Evolutionary conservation across 306 rosid genomes (phyloP).

Genomic region (Glycine tomentella): DNA sequence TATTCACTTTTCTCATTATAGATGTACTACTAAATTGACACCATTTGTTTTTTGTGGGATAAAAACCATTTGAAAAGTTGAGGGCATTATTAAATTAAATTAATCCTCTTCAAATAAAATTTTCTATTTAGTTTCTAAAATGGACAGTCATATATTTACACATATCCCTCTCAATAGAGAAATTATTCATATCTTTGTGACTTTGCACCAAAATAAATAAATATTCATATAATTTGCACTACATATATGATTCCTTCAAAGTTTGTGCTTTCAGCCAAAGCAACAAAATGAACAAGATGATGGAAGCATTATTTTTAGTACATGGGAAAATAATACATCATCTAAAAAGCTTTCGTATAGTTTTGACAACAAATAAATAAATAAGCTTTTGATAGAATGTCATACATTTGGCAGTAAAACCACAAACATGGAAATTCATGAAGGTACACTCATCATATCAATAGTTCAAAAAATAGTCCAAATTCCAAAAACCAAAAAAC

Average conservation of each 20-base stretch:
- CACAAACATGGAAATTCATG: not conserved
- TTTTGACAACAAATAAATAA: not conserved
- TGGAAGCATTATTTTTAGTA: slow-evolving; percentile 27
- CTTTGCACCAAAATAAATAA: too few species aligned
- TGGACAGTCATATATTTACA: too few species aligned
- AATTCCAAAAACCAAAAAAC: not conserved
- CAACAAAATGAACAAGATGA: slow-evolving; percentile 20
- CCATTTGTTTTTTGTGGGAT: not conserved
- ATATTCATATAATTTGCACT: too few species aligned
- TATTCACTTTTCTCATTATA: not conserved
- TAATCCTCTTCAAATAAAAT: not conserved
- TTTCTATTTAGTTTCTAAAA: too few species aligned
- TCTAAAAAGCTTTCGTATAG: not conserved
- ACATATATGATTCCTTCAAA: too few species aligned
- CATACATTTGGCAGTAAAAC: slow-evolving; percentile 21
- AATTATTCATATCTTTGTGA: too few species aligned
- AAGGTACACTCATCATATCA: slow-evolving; percentile 5
- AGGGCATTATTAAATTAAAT: slow-evolving; percentile 29
- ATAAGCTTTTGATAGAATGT: slow-evolving; percentile 15
- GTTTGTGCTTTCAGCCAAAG: not conserved
- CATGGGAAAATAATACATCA: not conserved
- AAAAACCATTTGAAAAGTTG: slow-evolving; percentile 16
- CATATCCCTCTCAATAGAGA: too few species aligned
- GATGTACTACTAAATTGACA: slow-evolving; percentile 14
- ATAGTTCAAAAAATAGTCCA: not conserved